phyloP scores from a whole-genome alignment of 495 filamentous ascomycete genomes.

The Podospora fimiseda region DNA sequence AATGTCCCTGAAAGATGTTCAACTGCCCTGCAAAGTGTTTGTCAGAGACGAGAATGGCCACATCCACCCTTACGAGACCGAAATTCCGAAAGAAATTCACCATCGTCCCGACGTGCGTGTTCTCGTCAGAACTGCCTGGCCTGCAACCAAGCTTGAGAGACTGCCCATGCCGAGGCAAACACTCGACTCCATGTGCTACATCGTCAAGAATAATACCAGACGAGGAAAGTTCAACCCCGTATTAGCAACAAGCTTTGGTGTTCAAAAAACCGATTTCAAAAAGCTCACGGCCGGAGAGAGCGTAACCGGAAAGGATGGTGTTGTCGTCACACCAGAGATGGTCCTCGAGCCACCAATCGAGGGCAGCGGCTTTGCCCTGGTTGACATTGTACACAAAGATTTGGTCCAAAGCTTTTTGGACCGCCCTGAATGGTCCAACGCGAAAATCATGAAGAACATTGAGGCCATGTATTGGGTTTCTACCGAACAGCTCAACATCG shows the following conservation, averaged over 20 bases:
- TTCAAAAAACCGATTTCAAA: slow-evolving; percentile 49
- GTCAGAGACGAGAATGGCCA: slow-evolving; percentile 59
- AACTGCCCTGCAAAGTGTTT: slow-evolving; percentile 63
- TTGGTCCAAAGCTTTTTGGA: slow-evolving; percentile 62
- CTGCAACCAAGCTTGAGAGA: slow-evolving; percentile 54
- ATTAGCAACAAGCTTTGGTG: slow-evolving; percentile 55
- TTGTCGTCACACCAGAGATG: slow-evolving; percentile 50
- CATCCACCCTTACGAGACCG: slow-evolving; percentile 60
- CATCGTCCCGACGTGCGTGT: slow-evolving; percentile 62
- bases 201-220: slow-evolving; percentile 65
- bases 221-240: slow-evolving; percentile 71
- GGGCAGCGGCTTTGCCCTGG: slow-evolving; percentile 60
- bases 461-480: slow-evolving; percentile 75
- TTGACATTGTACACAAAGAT: slow-evolving; percentile 64
- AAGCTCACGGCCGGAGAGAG: slow-evolving; percentile 45
- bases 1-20: slow-evolving; percentile 56
- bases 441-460: slow-evolving; percentile 58
- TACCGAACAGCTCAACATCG: slow-evolving; percentile 52
- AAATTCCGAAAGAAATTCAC: slow-evolving; percentile 45
- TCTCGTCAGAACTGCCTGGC: slow-evolving; percentile 75
- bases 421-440: slow-evolving; percentile 66
- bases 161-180: slow-evolving; percentile 62
- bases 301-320: slow-evolving; percentile 48
- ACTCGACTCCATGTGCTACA: slow-evolving; percentile 70
- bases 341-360: slow-evolving; percentile 34